phyloP scores from a whole-genome alignment of 2,329 filamentous ascomycete species.

The Stemphylium lycopersici region DNA sequence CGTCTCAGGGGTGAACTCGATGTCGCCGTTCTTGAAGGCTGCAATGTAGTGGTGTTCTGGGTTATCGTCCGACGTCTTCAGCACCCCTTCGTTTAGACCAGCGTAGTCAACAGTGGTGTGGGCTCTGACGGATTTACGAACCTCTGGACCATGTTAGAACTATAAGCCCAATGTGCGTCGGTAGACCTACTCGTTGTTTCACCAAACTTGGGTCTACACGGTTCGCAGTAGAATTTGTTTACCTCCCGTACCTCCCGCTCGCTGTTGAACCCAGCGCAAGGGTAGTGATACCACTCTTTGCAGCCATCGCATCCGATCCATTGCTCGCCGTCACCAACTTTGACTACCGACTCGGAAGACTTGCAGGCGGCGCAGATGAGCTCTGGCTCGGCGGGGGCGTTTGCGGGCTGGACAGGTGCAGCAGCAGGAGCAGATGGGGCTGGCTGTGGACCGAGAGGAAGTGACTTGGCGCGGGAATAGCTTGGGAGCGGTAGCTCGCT shows the following conservation, averaged over 20 bases:
- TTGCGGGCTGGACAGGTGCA: constrained; percentile 12
- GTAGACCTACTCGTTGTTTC: constrained; percentile 62
- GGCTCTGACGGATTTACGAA: constrained; percentile 69
- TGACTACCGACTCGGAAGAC: constrained; percentile 59
- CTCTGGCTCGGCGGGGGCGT: constrained; percentile 39
- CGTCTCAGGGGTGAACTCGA: constrained; percentile 64
- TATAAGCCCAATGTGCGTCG: constrained; percentile 28
- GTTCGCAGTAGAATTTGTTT: constrained; percentile 70
- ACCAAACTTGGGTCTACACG: constrained; percentile 65
- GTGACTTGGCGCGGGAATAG: constrained; percentile 37
- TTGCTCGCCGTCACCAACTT: constrained; percentile 61
- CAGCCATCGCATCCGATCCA: constrained; percentile 74
- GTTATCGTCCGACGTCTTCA: constrained; percentile 69
- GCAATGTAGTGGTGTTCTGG: constrained; percentile 72
- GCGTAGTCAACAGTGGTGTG: constrained; percentile 72
- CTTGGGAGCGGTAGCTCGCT: constrained; percentile 5
- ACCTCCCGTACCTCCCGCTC: constrained; percentile 68
- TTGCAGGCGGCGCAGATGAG: constrained; percentile 64
- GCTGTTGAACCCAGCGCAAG: constrained; percentile 70
- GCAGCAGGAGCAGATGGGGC: constrained; percentile 17
- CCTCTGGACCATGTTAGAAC: constrained; percentile 50
- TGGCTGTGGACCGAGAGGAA: constrained; percentile 35
- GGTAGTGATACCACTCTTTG: constrained; percentile 71
- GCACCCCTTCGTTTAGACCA: constrained; percentile 68
- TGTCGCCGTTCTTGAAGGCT: constrained; percentile 68